Conservation (phyloP, 768 basidiomycete genomes). For the Harrya chromipes region DNA sequence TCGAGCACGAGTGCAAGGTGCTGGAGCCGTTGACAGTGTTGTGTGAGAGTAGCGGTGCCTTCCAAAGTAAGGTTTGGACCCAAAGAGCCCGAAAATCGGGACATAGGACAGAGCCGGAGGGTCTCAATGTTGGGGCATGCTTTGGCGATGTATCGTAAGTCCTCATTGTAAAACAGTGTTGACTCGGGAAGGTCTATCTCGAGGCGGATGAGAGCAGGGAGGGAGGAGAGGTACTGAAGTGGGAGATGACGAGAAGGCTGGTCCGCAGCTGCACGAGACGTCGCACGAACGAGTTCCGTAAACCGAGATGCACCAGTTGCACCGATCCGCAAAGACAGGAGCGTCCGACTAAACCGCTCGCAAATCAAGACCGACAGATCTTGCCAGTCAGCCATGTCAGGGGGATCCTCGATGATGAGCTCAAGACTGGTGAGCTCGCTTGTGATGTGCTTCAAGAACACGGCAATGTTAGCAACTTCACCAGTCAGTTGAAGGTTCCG, state of each 20-base stretch:
- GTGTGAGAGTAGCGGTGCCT: constrained; percentile 56
- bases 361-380: constrained; percentile 62
- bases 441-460: constrained; percentile 68
- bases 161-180: constrained; percentile 57
- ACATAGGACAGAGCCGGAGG: constrained; percentile 63
- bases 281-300: constrained; percentile 76
- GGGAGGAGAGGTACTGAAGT: constrained; percentile 51
- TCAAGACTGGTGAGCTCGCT: constrained; percentile 67
- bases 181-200: constrained; percentile 81
- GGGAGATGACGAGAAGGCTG: constrained; percentile 58
- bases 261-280: constrained; percentile 54
- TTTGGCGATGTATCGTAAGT: constrained; percentile 55
- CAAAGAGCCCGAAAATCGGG: constrained; percentile 55
- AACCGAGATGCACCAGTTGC: constrained; percentile 75
- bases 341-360: constrained; percentile 55
- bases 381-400: constrained; percentile 71
- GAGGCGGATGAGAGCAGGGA: constrained; percentile 57
- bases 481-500: constrained; percentile 66
- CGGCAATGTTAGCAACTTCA: constrained; percentile 63
- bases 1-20: constrained; percentile 66
- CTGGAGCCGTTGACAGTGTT: constrained; percentile 57
- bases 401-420: constrained; percentile 76
- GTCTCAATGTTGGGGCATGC: constrained; percentile 68
- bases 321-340: constrained; percentile 58
- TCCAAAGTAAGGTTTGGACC: constrained; percentile 62